These are phyloP conservation scores for Ambrosia hybrid DNA, from an alignment of 140 eudicot species.

Conservation along the genomic window DNA sequence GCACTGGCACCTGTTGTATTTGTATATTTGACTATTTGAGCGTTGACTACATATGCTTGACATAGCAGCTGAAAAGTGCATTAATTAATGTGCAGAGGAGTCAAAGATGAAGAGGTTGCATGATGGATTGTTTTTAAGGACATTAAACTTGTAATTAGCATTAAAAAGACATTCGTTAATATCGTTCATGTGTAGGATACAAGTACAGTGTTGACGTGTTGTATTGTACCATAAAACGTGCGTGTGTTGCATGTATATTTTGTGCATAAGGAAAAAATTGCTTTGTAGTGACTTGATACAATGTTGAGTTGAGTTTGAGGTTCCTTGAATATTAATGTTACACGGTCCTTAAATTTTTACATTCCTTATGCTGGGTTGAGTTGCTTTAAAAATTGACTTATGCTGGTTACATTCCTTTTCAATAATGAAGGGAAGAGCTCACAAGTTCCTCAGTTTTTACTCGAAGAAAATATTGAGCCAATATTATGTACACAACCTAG, in stretches of 20 bases:
- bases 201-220: background rate
- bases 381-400: slow-evolving; percentile 10
- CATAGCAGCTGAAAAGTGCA: background rate
- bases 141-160: slow-evolving; percentile 15
- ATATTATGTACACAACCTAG: slow-evolving; percentile 91
- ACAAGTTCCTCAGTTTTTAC: slow-evolving; percentile 86
- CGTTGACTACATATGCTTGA: background rate
- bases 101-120: slow-evolving; percentile 3
- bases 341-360: too few species aligned
- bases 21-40: background rate
- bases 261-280: background rate
- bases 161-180: background rate
- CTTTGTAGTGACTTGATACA: slow-evolving; percentile 1
- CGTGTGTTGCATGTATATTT: background rate
- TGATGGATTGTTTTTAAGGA: slow-evolving; percentile 3
- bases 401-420: slow-evolving; percentile 25
- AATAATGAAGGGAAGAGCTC: slow-evolving; percentile 82
- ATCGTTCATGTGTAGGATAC: background rate
- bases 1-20: background rate
- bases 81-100: background rate
- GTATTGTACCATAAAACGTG: too few species aligned
- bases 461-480: slow-evolving; percentile 80
- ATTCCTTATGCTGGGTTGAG: too few species aligned
- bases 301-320: slow-evolving; percentile 3
- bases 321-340: background rate